These are phyloP conservation scores for Parvularia atlantis DNA, from an alignment of 78 protist genomes.

Conservation along the genomic window DNA sequence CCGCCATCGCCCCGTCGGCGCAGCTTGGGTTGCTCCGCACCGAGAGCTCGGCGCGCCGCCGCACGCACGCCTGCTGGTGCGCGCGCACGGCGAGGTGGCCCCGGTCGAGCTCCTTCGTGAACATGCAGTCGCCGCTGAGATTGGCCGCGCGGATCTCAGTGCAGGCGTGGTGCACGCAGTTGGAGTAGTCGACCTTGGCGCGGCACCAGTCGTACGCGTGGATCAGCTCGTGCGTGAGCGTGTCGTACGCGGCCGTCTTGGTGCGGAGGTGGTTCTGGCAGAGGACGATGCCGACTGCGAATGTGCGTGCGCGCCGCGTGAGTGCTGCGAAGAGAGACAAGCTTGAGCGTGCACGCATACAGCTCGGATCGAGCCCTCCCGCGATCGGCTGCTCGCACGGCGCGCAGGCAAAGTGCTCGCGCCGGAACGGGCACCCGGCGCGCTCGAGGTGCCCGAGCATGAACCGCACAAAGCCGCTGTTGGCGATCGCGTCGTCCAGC, in stretches of 20 bases:
- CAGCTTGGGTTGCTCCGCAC: background rate
- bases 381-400: background rate
- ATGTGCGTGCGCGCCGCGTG: background rate
- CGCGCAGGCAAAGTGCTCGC: background rate
- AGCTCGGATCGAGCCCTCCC: background rate
- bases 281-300: background rate
- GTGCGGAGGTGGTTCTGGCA: slow-evolving; percentile 2
- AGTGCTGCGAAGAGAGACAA: background rate
- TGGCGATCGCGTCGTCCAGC: no score
- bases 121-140: slow-evolving; percentile 68
- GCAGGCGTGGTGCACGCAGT: slow-evolving; percentile 62
- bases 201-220: slow-evolving; percentile 68
- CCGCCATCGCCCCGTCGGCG: background rate
- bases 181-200: slow-evolving; percentile 39
- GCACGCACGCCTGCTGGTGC: slow-evolving; percentile 27
- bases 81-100: slow-evolving; percentile 6
- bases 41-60: slow-evolving; percentile 12
- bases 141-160: slow-evolving; percentile 75
- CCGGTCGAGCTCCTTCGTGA: slow-evolving; percentile 9
- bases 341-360: background rate
- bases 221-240: slow-evolving; percentile 59
- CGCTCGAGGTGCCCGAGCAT: background rate
- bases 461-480: slow-evolving; percentile 2
- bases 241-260: background rate
- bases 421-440: slow-evolving; percentile 11